Evolutionary conservation across 164 flowering plant genomes (phyloP).

Genomic region (Tetracentron sinense): DNA sequence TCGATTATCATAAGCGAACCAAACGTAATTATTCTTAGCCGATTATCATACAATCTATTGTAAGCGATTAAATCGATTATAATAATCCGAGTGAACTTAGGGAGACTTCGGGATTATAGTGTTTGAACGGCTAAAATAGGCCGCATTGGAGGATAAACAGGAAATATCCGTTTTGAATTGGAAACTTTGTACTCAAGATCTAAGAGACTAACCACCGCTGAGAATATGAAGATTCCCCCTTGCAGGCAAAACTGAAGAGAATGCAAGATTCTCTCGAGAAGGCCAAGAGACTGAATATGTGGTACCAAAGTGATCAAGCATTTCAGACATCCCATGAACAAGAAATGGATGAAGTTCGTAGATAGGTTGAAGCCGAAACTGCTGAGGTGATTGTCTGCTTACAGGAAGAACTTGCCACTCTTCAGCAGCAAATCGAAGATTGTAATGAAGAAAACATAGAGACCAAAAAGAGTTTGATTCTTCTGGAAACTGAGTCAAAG

Average conservation of each 20-base stretch:
- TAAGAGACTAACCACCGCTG: constrained; percentile 24
- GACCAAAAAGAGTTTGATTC: constrained; percentile 28
- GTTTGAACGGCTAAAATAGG: too few species aligned
- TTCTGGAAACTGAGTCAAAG: constrained; percentile 43
- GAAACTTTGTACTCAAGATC: constrained; percentile 30
- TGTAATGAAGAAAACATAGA: constrained; percentile 48
- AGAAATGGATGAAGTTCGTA: constrained; percentile 77
- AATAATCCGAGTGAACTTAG: too few species aligned
- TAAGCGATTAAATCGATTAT: too few species aligned
- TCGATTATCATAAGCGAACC: too few species aligned
- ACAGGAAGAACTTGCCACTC: constrained; percentile 75
- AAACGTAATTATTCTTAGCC: too few species aligned
- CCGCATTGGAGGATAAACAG: too few species aligned
- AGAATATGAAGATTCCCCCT: constrained; percentile 38
- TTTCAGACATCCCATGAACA: constrained; percentile 54
- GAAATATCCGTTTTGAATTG: constrained; percentile 49
- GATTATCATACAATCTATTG: too few species aligned
- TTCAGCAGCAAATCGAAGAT: constrained; percentile 70
- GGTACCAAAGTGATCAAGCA: constrained; percentile 64
- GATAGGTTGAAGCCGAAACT: constrained; percentile 94
- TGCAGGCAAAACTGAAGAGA: constrained; percentile 54
- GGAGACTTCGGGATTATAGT: too few species aligned
- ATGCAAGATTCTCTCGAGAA: constrained; percentile 90
- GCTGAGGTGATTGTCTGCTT: constrained; percentile 92
- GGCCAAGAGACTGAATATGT: constrained; percentile 59